Evolutionary conservation across 768 basidiomycete species (phyloP), one percentile per base, ranked within the genome.

Genomic region (Trametes coccinea): DNA sequence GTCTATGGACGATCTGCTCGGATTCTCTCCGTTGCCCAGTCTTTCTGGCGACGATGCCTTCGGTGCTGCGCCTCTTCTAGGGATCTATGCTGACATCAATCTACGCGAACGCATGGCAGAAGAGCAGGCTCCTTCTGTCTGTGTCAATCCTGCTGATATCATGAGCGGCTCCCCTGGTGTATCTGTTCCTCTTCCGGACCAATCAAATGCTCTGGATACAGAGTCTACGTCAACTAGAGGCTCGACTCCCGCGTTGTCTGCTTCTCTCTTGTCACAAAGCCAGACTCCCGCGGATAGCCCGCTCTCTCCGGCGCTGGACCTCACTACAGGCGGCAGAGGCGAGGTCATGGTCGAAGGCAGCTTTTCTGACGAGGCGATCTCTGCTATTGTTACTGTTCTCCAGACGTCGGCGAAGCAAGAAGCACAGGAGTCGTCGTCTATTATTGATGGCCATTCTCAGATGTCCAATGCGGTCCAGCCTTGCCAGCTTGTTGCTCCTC

Each of bases 71-170:
- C 64, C 71, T 34, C 17, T 69, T 0, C 53, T 74, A 1, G 69
- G 71, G 13, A 58, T 73, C 44, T 69, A 71, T 54, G 66, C 68
- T 11, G 72, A 74, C 52, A 63, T 77, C 29, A 79, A 79, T 45
- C 73, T 76, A 72, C 75, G 73, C 58, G 67, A 73, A 27, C 54
- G 45, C 5, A 62, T 68, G 48, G 59, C 67, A 29, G 55, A 61
- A 16, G 59, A 59, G 30, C 65, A 69, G 7, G 37, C 60, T 3
- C 66, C 66, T 33, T 58, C 62, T 4, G 44, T 63, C 5, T 72
- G 77, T 31, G 71, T 83, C 51, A 75, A 82, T 65, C 80, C 81
- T 22, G 62, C 75, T 34, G 75, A 79, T 34, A 74, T 78, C 31
- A 70, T 77, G 60, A 66, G 60, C 37, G 17, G 41, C 31, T 50